Conservation (phyloP, 2,329 filamentous ascomycete species). For the Cryphonectria nitschkei region DNA sequence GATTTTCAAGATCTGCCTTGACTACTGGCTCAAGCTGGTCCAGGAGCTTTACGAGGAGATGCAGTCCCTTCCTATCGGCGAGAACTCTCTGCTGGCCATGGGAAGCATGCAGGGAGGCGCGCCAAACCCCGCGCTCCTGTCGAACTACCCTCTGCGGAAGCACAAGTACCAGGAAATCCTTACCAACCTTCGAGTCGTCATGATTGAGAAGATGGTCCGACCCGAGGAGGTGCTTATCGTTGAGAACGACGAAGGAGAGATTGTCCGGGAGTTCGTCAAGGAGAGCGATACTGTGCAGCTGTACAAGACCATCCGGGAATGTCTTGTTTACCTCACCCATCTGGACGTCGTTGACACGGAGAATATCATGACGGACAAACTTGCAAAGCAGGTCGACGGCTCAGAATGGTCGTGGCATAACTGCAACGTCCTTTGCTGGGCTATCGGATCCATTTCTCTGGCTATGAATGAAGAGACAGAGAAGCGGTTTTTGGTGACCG, state of each 20-base stretch:
- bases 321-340: constrained; percentile 95
- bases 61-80: constrained; percentile 92
- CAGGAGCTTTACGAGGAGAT: constrained; percentile 99
- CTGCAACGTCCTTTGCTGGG: constrained; percentile 99
- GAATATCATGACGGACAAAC: constrained; percentile 98
- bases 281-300: constrained; percentile 98
- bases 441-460: constrained; percentile 96
- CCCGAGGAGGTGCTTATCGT: constrained; percentile 98
- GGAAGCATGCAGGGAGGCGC: constrained; percentile 76
- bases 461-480: constrained; percentile 99
- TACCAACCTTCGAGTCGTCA: constrained; percentile 91
- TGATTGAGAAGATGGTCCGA: constrained; percentile 99
- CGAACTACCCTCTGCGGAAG: constrained; percentile 91
- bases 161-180: constrained; percentile 97
- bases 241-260: constrained; percentile 99
- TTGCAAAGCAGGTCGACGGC: constrained; percentile 92
- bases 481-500: constrained; percentile 96
- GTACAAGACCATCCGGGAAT: constrained; percentile 98
- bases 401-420: constrained; percentile 99
- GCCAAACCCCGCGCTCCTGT: constrained; percentile 80
- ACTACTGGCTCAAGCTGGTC: constrained; percentile 99
- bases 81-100: constrained; percentile 88
- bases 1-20: constrained; percentile 98
- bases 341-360: constrained; percentile 97
- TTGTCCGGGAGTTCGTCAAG: constrained; percentile 98